Conservation (phyloP, 2,329 filamentous ascomycete species). For the Sporothrix humicola region DNA sequence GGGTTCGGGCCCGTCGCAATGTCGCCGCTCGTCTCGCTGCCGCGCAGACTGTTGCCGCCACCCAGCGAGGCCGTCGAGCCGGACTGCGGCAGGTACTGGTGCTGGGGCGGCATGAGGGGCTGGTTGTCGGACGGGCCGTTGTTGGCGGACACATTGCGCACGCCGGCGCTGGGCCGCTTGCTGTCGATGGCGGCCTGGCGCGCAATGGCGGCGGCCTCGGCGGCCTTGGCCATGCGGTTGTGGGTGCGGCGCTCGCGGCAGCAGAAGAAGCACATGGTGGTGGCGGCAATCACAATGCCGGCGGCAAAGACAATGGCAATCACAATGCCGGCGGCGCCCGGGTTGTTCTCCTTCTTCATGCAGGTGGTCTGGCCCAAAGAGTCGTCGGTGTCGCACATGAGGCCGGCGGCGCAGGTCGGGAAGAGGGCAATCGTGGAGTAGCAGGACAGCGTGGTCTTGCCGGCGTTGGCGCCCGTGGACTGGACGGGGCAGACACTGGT, state of each 20-base stretch:
- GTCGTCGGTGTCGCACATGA: conserved; percentile 54
- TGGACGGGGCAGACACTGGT: conserved; percentile 50
- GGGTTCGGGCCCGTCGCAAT: conserved; percentile 35
- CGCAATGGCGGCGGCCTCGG: conserved; percentile 56
- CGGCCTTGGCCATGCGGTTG: conserved; percentile 51
- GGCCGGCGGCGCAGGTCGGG: conserved; percentile 51
- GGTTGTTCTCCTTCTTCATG: conserved; percentile 49
- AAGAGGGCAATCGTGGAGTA: conserved; percentile 45
- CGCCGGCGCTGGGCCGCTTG: conserved; percentile 49
- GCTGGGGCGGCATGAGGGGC: conserved; percentile 40
- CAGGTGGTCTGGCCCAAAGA: conserved; percentile 49
- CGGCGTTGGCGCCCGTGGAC: conserved; percentile 46
- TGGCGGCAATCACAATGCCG: conserved; percentile 48
- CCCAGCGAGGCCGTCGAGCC: conserved; percentile 9
- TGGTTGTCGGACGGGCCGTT: conserved; percentile 35
- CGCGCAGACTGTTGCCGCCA: not conserved
- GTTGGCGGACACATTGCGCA: conserved; percentile 30
- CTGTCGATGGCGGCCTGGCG: conserved; percentile 50
- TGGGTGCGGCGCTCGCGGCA: conserved; percentile 56
- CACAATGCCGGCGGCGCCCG: conserved; percentile 55
- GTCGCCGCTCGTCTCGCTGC: conserved; percentile 31
- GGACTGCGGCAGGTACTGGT: conserved; percentile 15
- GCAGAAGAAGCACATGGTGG: conserved; percentile 57
- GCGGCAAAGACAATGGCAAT: conserved; percentile 55
- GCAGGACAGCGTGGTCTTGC: conserved; percentile 49